These are phyloP conservation scores for Cladophialophora chaetospira DNA, from an alignment of 2,329 filamentous ascomycete genomes.

Conservation along the genomic window DNA sequence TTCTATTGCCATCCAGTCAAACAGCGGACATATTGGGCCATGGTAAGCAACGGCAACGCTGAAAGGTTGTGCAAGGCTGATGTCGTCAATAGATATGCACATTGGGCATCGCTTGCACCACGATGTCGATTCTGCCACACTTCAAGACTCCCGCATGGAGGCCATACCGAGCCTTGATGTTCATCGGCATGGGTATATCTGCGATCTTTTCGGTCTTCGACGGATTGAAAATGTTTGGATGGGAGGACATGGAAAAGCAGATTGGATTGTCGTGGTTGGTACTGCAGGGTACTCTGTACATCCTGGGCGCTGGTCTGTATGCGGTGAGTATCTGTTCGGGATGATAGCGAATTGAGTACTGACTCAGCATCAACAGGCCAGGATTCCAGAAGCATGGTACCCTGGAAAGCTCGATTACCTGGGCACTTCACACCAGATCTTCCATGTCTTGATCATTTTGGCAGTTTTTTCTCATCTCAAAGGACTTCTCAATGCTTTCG, in stretches of 20 bases:
- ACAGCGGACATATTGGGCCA: constrained; percentile 71
- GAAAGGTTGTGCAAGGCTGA: neutral
- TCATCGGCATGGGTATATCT: constrained; percentile 81
- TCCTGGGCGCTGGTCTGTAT: constrained; percentile 82
- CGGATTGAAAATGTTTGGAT: constrained; percentile 68
- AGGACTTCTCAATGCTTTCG: constrained; percentile 80
- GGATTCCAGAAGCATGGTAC: constrained; percentile 77
- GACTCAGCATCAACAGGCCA: constrained; percentile 51
- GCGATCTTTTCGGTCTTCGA: constrained; percentile 83
- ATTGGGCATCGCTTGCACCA: constrained; percentile 73
- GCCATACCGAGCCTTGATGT: constrained; percentile 85
- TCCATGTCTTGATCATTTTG: constrained; percentile 83
- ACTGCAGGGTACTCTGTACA: constrained; percentile 79
- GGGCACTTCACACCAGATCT: constrained; percentile 94
- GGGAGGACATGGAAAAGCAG: constrained; percentile 64
- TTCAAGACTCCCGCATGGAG: constrained; percentile 85
- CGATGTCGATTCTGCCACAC: constrained; percentile 75
- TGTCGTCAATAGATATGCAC: constrained; percentile 66
- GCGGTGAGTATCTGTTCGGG: constrained; percentile 59
- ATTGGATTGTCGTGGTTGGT: constrained; percentile 83
- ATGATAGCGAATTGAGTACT: constrained; percentile 17
- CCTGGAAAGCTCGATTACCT: constrained; percentile 86
- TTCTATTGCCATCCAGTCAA: constrained; percentile 70
- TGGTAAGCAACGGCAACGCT: constrained; percentile 56
- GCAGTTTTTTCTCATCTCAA: constrained; percentile 80